Base-by-base conservation (phyloP, 768 basidiomycete species). In the Pholiota microspora region DNA sequence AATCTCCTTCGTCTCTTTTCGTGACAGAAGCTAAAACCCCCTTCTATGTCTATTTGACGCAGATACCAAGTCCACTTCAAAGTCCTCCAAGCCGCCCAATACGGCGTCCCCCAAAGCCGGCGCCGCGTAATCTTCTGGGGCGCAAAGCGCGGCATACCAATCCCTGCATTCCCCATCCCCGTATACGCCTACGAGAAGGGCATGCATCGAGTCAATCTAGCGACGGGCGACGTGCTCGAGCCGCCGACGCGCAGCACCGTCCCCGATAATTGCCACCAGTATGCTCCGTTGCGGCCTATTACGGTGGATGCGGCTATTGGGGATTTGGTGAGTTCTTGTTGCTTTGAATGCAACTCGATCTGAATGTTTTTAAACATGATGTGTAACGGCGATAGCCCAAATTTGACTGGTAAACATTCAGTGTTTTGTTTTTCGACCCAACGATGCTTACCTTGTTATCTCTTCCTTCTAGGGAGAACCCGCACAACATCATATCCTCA, bases 381-480 rank as follows among this genome's bases (percentile, higher is more conserved):
- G n/a, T n/a, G n/a, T n/a, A n/a, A n/a, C n/a, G n/a, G 8, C n/a
- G 23, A 5, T 40, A 89, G 84, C 84, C 84, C 27, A 72, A 69
- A 1, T 92, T 88, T 69, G 86, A 92, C 53, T 92, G 89, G 89
- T 83, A 54, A 53, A 69, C n/a, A n/a, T n/a, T n/a, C n/a, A n/a
- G n/a, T n/a, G n/a, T n/a, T n/a, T n/a, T n/a, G n/a, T n/a, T n/a
- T n/a, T n/a, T n/a, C n/a, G n/a, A n/a, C n/a, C n/a, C n/a, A n/a
- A n/a, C n/a, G n/a, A n/a, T n/a, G n/a, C n/a, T n/a, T n/a, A n/a
- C n/a, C n/a, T n/a, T n/a, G n/a, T n/a, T n/a, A n/a, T n/a, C n/a
- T n/a, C n/a, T n/a, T n/a, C n/a, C n/a, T n/a, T 23, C 42, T 51
- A 88, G 86, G 86, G 66, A 66, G n/a, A 82, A 84, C 59, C 87